A percentile compares a stretch with the other conserved stretches of the same genome.
Evolutionary conservation across 2,329 filamentous ascomycete species (phyloP).

Genomic region (Microsporum audouinii): DNA sequence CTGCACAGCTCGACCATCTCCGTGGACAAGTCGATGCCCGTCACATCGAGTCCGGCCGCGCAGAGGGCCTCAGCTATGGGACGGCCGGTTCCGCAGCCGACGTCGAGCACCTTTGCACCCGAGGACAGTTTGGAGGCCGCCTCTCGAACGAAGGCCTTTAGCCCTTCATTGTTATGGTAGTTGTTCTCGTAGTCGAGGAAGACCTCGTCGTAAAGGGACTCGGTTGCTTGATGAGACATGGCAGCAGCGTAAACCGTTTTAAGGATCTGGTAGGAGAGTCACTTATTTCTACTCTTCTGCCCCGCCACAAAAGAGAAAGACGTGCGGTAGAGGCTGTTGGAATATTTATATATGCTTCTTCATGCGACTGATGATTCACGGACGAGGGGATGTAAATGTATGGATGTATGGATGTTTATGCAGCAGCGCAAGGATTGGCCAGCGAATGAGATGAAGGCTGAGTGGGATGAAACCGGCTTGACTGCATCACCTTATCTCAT

Average conservation of each 20-base stretch:
- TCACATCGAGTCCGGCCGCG: slow-evolving; percentile 11
- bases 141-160: slow-evolving; percentile 6
- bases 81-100: slow-evolving; percentile 17
- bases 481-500: not conserved
- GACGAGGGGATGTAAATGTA: not conserved
- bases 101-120: slow-evolving; percentile 12
- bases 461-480: not conserved
- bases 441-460: not conserved
- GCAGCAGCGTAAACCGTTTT: too few relatives aligned
- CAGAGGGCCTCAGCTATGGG: slow-evolving; percentile 12
- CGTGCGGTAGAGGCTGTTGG: too few relatives aligned
- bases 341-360: too few relatives aligned
- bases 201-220: not conserved
- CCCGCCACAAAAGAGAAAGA: too few relatives aligned
- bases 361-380: not conserved
- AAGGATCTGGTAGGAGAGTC: too few relatives aligned
- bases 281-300: too few relatives aligned
- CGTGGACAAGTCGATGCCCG: slow-evolving; percentile 14
- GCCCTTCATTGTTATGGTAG: slow-evolving; percentile 8
- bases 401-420: not conserved
- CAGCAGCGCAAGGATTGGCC: not conserved
- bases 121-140: slow-evolving; percentile 5
- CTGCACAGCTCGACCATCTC: slow-evolving; percentile 14
- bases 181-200: slow-evolving; percentile 13
- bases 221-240: not conserved